Evolutionary conservation across 2,329 filamentous ascomycete species (phyloP), one percentile per base, ranked within the genome.

Genomic region (Knoxdaviesia capensis): DNA sequence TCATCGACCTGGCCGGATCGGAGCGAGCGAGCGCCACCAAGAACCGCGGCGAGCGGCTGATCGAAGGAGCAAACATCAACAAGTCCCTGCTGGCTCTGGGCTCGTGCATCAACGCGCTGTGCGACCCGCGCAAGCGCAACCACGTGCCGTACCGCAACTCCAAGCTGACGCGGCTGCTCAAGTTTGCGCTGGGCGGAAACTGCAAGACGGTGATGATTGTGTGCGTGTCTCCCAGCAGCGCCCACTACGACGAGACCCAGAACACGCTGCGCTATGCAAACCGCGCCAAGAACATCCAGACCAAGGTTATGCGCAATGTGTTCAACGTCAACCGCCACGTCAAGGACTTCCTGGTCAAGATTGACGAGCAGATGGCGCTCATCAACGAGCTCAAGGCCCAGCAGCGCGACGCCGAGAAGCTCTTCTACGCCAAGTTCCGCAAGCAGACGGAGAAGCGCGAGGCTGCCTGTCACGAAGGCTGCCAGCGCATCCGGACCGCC

Each of bases 121-220:
- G 90, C 61, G 90, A 98, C 54, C 76, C 83, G 5, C 75, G 85
- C 41, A 93, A 90, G 62, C 80, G 76, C 49, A 90, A 92, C 50
- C 90, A 98, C 58, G 82, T 98, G 9, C 90, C 90, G 1, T 98
- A 98, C 63, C 77, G 90, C 51, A 96, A 98, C 63, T 96, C 88
- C 48, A 98, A 96, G 54, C 77, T 98, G 43, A 98, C 90, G 0
- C 78, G 90, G 42, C 68, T 98, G 5, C 72, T 98, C 42, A 98
- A 98, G 54, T 98, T 98, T 61, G 94, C 88, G 0, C 73, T 98
- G 0, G 90, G 90, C 31, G 90, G 90, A 3, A 98, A 98, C 59
- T 98, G 90, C 69, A 92, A 87, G 61, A 98, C 90, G 0, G 90
- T 98, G 56, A 98, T 98, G 90, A 96, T 98, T 57, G 90, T 98